A percentile compares a stretch with the other conserved stretches of the same genome.
phyloP scores from a whole-genome alignment of 1,284 basidiomycete genomes.

The Sanghuangporus sanghuang region DNA sequence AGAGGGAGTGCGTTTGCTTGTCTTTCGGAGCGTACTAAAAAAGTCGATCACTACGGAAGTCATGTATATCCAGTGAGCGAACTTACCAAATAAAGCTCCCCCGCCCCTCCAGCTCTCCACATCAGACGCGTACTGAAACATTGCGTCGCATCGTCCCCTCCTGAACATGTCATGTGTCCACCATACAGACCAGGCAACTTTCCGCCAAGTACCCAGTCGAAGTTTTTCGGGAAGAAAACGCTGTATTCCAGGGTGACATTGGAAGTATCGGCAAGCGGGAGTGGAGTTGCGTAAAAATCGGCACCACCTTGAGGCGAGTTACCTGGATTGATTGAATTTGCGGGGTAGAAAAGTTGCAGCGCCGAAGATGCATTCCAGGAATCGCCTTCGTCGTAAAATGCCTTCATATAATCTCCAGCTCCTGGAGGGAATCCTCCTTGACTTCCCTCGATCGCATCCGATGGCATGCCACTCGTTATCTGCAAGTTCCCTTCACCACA shows the following conservation, averaged over 20 bases:
- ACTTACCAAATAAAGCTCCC: conserved; percentile 70
- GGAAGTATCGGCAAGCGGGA: conserved; percentile 20
- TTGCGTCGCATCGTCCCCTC: conserved; percentile 53
- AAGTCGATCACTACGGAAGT: neutral
- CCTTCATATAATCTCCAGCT: conserved; percentile 7
- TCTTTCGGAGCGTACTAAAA: conserved; percentile 37
- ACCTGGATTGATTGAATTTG: conserved; percentile 25
- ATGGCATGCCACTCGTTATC: conserved; percentile 39
- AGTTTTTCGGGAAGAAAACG: conserved; percentile 24
- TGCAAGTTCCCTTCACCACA: conserved; percentile 52
- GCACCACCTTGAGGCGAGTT: conserved; percentile 25
- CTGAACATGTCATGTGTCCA: conserved; percentile 60
- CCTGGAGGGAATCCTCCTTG: conserved; percentile 4
- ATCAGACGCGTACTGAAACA: conserved; percentile 75
- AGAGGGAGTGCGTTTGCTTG: conserved; percentile 45
- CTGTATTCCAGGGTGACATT: conserved; percentile 24
- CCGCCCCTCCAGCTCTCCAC: conserved; percentile 59
- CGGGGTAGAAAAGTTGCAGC: conserved; percentile 25
- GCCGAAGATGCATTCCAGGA: conserved; percentile 32
- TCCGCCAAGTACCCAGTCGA: conserved; percentile 60
- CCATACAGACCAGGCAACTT: conserved; percentile 73
- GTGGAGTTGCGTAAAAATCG: conserved; percentile 25
- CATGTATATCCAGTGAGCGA: neutral
- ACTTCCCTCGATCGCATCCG: conserved; percentile 27
- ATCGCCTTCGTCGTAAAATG: neutral